These are phyloP conservation scores for Mucor indicus DNA, from an alignment of 371 early-diverging fungal species.

Conservation along the genomic window DNA sequence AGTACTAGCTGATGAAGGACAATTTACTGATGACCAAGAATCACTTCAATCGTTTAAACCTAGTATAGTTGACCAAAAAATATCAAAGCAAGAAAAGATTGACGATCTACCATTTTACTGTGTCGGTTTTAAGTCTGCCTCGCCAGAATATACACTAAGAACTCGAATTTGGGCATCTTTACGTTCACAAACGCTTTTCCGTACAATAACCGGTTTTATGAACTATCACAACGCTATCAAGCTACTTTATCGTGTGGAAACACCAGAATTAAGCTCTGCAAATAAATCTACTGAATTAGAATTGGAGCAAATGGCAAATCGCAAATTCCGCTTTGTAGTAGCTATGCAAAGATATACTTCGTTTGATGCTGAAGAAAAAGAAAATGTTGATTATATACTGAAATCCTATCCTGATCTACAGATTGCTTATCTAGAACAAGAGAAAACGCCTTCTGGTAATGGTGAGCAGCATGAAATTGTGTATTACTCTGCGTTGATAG, in stretches of 20 bases:
- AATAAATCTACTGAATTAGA: slow-evolving; percentile 44
- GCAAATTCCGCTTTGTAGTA: slow-evolving; percentile 81
- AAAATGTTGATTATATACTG: slow-evolving; percentile 75
- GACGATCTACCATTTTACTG: slow-evolving; percentile 81
- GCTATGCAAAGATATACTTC: slow-evolving; percentile 85
- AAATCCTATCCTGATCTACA: slow-evolving; percentile 76
- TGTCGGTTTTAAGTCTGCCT: slow-evolving; percentile 79
- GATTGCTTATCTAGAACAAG: slow-evolving; percentile 79
- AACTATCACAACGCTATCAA: slow-evolving; percentile 83
- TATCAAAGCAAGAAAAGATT: slow-evolving; percentile 50
- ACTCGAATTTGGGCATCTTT: slow-evolving; percentile 91
- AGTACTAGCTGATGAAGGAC: slow-evolving; percentile 65
- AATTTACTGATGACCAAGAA: neutral
- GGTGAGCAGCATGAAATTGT: slow-evolving; percentile 33
- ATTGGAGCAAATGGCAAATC: slow-evolving; percentile 62
- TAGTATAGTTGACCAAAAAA: slow-evolving; percentile 31
- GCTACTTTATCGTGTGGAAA: slow-evolving; percentile 78
- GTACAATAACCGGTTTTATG: slow-evolving; percentile 89
- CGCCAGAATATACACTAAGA: slow-evolving; percentile 79
- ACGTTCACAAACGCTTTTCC: slow-evolving; percentile 84
- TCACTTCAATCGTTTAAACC: slow-evolving; percentile 5
- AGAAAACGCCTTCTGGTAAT: slow-evolving; percentile 19
- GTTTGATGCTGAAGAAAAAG: slow-evolving; percentile 75
- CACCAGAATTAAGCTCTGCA: slow-evolving; percentile 61
- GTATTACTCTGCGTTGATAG: slow-evolving; percentile 72